Conservation (phyloP, 2,329 filamentous ascomycete genomes). For the Colletotrichum theobromicola region DNA sequence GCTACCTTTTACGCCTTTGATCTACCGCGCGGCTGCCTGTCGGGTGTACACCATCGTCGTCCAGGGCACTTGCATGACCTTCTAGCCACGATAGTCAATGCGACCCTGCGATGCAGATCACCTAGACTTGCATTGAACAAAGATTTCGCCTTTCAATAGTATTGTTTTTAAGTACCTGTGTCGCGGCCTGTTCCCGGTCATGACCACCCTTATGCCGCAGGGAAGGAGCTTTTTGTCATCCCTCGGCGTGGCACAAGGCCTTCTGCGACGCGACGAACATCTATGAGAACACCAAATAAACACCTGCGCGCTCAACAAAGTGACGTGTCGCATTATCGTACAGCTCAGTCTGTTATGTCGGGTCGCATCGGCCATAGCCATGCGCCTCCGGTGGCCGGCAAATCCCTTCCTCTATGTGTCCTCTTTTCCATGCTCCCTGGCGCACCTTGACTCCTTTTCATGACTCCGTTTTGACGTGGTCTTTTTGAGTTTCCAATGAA, state of each 20-base stretch:
- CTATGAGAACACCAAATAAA: not conserved
- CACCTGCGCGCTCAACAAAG: not conserved
- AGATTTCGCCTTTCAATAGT: not conserved
- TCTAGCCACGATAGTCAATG: not conserved
- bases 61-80: not conserved
- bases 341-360: not conserved
- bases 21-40: not conserved
- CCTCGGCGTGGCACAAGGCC: not conserved
- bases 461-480: not conserved
- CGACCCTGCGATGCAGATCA: not conserved
- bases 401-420: not conserved
- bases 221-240: not conserved
- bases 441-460: not conserved
- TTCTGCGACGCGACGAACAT: not conserved
- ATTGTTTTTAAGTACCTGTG: not conserved
- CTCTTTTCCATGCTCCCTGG: not conserved
- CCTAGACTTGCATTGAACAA: not conserved
- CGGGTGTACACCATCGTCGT: not conserved
- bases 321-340: conserved; percentile 12
- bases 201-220: not conserved
- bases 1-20: not conserved
- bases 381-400: not conserved
- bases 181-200: not conserved
- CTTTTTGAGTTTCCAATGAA: not conserved
- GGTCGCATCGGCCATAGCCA: not conserved